Conservation (phyloP, 148 eudicot genomes). For the Gaultheria prostrata region DNA sequence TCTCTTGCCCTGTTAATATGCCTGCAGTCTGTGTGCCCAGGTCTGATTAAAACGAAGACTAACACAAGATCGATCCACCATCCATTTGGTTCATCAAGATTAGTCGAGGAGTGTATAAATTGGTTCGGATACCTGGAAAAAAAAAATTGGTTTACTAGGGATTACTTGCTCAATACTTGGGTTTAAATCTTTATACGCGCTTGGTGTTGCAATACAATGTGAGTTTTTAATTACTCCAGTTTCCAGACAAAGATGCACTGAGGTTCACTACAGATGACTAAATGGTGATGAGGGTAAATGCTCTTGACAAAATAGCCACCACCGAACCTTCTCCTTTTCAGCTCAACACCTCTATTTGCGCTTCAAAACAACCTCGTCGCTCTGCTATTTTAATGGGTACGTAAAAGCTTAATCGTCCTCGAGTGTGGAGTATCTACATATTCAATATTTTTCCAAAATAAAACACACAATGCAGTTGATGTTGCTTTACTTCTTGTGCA, state of each 20-base stretch:
- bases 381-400: too few species aligned
- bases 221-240: not conserved
- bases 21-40: not conserved
- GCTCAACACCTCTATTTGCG: too few species aligned
- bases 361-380: too few species aligned
- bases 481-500: slow-evolving; percentile 4
- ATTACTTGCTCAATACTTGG: not conserved
- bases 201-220: too few species aligned
- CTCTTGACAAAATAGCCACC: not conserved
- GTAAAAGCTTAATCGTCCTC: too few species aligned
- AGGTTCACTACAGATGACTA: not conserved
- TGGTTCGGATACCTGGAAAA: too few species aligned
- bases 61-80: not conserved
- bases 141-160: not conserved
- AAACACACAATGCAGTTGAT: not conserved
- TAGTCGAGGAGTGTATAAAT: too few species aligned
- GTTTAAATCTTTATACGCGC: too few species aligned
- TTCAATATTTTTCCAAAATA: not conserved
- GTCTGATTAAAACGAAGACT: not conserved
- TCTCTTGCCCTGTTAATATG: not conserved
- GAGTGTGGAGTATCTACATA: not conserved
- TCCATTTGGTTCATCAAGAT: not conserved
- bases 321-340: too few species aligned
- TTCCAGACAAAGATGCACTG: not conserved
- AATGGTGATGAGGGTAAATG: not conserved